Base-by-base conservation (phyloP, 371 early-diverging fungal genomes). In the Mucor irregularis region DNA sequence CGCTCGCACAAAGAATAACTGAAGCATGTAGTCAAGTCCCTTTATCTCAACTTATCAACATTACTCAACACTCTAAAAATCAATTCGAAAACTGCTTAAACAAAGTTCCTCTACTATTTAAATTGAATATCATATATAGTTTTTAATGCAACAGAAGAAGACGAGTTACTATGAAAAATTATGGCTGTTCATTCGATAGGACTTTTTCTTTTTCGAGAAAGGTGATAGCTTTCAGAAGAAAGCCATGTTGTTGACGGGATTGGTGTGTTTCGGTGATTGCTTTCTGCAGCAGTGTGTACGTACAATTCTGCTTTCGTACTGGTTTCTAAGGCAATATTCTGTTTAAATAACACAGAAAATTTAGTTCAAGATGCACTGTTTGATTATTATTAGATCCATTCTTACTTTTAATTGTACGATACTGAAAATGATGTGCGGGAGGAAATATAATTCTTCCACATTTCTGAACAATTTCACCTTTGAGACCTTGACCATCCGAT, bases 31-130 rank as follows among this genome's bases (percentile, higher is more conserved):
- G 49, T 38, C 17, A 56, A 38, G 31, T 48, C 34, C 42, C 33
- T 56, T 56, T 56, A 56, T 56, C 40, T 56, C 56, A 40, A 17
- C 49, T 56, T 56, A 37, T 48, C 56, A 49, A 56, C 49, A 30
- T 56, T 56, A 48, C 49, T 49, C 56, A 56, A 48, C 42, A 49
- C 56, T 43, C 44, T 56, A 56, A 56, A 56, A 56, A 56, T 39
- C 49, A 48, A 40, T 57, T 57, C 16, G 26, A 42, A 42, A 57
- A 43, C 16, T 53, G 42, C 52, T 52, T 40, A 42, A 42, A 42
- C 42, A 42, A 42, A 42, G 42, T 24, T 7, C 24, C 42, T 42
- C 42, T 21, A 24, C 42, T 42, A 21, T 42, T 40, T 44, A 42
- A 34, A 53, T 53, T 53, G 45, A 45, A 53, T 45, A n/a, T 35